Base-by-base conservation (phyloP, 805 yeast genomes). In the Candida xyloterini region DNA sequence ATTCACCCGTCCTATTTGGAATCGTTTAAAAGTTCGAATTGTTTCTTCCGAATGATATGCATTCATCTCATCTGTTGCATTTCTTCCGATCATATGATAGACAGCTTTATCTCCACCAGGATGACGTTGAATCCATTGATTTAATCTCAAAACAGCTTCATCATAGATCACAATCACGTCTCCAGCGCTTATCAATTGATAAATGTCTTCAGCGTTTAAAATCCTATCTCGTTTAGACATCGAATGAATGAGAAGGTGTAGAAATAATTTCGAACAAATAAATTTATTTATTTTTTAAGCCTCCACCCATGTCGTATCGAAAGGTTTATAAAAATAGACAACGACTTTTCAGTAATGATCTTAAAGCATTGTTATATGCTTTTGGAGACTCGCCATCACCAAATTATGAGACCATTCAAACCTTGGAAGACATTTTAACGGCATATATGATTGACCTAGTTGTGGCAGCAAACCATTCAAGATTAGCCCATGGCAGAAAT, bases 21-120 rank as follows among this genome's bases (percentile, higher is more conserved):
- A 89, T 27, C 62, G 70, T n/a, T 57, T 53, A 59, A 85, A 82
- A 0, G 62, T 60, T 3, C 44, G 33, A 7, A 73, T 63, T 0
- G 93, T 75, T 35, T 76, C 83, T 10, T 70, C 76, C 30, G 75
- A 59, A 57, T 88, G 96, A 53, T 86, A 88, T 7, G 90, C 89
- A 38, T 79, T 74, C 85, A 88, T 87, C 59, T 89, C 96, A 57
- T 87, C 95, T 0, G 93, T 81, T 15, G 95, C 95, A 62, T 88
- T 95, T 41, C 91, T 66, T 2, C 96, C 96, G 3, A 88, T 76
- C 82, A 88, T 71, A 61, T 89, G 96, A 51, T 68, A 69, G 6
- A 89, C 80, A 2, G 95, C 90, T 54, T 78, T 84, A 43, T 82
- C 90, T 5, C 96, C 96, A 11, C 96, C 96, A 0, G 96, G 96